phyloP scores from a whole-genome alignment of 495 filamentous ascomycete species.

The Hyaloscypha bicolor region DNA sequence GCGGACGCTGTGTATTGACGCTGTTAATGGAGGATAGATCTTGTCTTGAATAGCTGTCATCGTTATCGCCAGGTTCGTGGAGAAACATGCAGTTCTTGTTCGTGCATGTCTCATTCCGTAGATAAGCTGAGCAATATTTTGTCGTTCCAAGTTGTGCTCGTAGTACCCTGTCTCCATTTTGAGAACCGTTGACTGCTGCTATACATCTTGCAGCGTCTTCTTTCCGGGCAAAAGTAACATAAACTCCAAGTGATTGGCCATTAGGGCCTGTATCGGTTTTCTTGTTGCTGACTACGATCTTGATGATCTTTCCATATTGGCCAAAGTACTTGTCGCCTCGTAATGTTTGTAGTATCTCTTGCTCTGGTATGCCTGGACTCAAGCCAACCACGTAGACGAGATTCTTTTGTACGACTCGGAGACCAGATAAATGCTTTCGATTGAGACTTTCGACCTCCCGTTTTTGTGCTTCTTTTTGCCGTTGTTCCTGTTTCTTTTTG shows the following conservation, averaged over 20 bases:
- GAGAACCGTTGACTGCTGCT: conserved; percentile 84
- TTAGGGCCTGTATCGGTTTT: conserved; percentile 68
- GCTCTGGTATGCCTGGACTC: conserved; percentile 86
- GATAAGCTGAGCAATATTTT: conserved; percentile 97
- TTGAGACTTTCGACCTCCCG: conserved; percentile 93
- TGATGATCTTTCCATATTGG: conserved; percentile 97
- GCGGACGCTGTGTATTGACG: conserved; percentile 73
- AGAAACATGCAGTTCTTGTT: conserved; percentile 97
- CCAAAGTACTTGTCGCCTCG: conserved; percentile 92
- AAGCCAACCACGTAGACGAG: conserved; percentile 97
- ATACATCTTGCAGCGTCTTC: conserved; percentile 89
- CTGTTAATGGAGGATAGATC: conserved; percentile 97
- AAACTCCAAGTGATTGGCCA: conserved; percentile 86
- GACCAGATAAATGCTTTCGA: conserved; percentile 90
- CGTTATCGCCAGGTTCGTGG: conserved; percentile 94
- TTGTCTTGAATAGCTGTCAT: conserved; percentile 93
- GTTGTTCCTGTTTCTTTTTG: conserved; percentile 86
- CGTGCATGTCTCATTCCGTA: conserved; percentile 87
- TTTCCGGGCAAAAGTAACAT: conserved; percentile 91
- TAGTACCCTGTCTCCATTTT: conserved; percentile 84
- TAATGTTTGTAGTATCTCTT: conserved; percentile 84
- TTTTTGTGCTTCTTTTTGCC: conserved; percentile 93
- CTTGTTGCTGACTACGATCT: conserved; percentile 97
- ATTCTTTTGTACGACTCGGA: conserved; percentile 97
- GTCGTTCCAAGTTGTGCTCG: conserved; percentile 96